phyloP scores from a whole-genome alignment of 805 yeast species.

The Candida peoriensis region DNA sequence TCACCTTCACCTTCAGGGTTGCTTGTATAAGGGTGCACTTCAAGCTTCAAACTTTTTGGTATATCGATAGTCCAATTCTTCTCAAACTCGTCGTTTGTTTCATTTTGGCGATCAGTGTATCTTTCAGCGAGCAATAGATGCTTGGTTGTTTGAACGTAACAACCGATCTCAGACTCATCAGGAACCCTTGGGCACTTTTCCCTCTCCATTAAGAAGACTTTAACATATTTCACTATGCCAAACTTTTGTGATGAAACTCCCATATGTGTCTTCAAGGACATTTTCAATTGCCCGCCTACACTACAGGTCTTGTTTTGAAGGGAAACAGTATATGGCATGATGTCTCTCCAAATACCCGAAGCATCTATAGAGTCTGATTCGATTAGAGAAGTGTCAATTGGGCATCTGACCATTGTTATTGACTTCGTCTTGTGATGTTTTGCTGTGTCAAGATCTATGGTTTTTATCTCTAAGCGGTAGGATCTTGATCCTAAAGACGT shows the following conservation, averaged over 20 bases:
- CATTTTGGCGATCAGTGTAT: too few species aligned
- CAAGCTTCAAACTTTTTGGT: conserved; percentile 9
- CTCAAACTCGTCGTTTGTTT: too few species aligned
- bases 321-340: conserved; percentile 13
- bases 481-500: conserved; percentile 11
- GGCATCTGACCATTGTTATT: conserved; percentile 13
- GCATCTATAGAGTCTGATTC: too few species aligned
- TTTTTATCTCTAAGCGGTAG: conserved; percentile 12
- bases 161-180: too few species aligned
- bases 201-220: conserved; percentile 13
- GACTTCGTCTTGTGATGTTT: not conserved
- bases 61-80: conserved; percentile 6
- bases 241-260: not conserved
- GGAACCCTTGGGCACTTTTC: conserved; percentile 9
- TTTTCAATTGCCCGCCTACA: conserved; percentile 9
- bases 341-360: conserved; percentile 15
- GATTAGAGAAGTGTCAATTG: conserved; percentile 15
- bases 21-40: conserved; percentile 15
- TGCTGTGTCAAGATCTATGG: not conserved
- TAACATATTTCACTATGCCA: conserved; percentile 11
- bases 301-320: conserved; percentile 13
- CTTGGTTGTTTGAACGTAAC: too few species aligned
- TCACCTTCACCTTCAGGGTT: conserved; percentile 4
- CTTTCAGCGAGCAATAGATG: too few species aligned
- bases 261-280: conserved; percentile 10